phyloP scores from a whole-genome alignment of 306 rosid genomes.

The Vigna mungo region DNA sequence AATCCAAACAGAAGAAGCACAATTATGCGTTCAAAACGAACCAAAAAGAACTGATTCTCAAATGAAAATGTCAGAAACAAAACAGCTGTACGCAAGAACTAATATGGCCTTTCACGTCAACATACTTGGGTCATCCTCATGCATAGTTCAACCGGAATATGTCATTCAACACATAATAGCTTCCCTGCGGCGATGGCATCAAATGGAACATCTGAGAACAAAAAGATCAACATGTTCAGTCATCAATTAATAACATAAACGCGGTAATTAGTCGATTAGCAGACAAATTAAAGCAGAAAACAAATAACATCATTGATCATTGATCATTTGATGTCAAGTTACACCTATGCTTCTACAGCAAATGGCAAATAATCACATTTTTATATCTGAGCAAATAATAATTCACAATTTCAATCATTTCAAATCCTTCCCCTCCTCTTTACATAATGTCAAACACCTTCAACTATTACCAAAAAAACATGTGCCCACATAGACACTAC shows the following conservation, averaged over 20 bases:
- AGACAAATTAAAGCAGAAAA: background rate
- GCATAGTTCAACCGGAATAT: constrained; percentile 97
- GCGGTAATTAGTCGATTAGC: background rate
- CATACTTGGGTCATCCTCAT: constrained; percentile 49
- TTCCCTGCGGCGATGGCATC: constrained; percentile 91
- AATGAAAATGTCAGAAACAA: constrained; percentile 49
- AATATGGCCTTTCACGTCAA: constrained; percentile 27
- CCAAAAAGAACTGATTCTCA: constrained; percentile 47
- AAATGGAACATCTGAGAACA: constrained; percentile 90
- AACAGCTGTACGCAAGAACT: constrained; percentile 47
- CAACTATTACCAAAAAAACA: background rate
- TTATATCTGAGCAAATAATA: background rate
- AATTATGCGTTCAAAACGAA: constrained; percentile 51
- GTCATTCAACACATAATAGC: constrained; percentile 90
- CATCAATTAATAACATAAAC: background rate
- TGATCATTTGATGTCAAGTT: too few species aligned
- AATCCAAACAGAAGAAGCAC: constrained; percentile 38
- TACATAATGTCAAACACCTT: background rate
- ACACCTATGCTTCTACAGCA: background rate
- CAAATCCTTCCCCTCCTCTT: background rate
- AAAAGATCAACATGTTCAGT: constrained; percentile 32
- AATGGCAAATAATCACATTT: background rate
- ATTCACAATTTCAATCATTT: constrained; percentile 6
- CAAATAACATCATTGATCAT: background rate
- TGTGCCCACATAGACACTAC: background rate